Evolutionary conservation across 371 early-diverging fungal genomes (phyloP), one percentile per base, ranked within the genome.

Genomic region (Saksenaea vasiformis): DNA sequence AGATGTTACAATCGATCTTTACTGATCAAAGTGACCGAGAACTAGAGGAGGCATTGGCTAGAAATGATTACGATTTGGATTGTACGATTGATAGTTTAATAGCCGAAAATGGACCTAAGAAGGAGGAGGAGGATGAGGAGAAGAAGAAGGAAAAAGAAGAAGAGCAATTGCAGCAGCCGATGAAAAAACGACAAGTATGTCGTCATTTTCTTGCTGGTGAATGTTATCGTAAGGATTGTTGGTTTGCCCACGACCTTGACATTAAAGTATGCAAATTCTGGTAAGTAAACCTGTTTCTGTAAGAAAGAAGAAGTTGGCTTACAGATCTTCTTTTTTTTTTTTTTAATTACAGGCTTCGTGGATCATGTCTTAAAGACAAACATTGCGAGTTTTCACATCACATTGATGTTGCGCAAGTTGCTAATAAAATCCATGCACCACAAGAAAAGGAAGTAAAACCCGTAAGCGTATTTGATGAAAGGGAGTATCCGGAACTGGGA

Each of bases 161-260:
- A n/a, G n/a, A n/a, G n/a, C n/a, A n/a, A n/a, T n/a, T n/a, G n/a
- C n/a, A n/a, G n/a, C n/a, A 14, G n/a, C 39, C 51, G 15, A 62
- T 56, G 58, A 78, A 43, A 66, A 84, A 65, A 60, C 65, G 82
- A 37, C 86, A 83, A 55, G 87, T 91, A 2, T 92, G 93, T 61
- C 80, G 93, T 17, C 91, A 91, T 70, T 90, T 90, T 64, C 76
- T 92, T 56, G 84, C 87, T 17, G 93, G 91, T 5, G 84, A 87
- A 60, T 92, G 93, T 61, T 87, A 85, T 69, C 75, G 93, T 10
- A 82, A 84, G 56, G 93, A 92, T 69, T 92, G 93, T 59, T 91
- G 93, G 91, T 92, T 85, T 76, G 85, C 85, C 11, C 93, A 92
- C 76, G 93, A 92, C 68, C 75, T 89, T 41, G 85, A 89, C 54